Evolutionary conservation across 306 rosid genomes (phyloP).

Genomic region (Lupinus albus): DNA sequence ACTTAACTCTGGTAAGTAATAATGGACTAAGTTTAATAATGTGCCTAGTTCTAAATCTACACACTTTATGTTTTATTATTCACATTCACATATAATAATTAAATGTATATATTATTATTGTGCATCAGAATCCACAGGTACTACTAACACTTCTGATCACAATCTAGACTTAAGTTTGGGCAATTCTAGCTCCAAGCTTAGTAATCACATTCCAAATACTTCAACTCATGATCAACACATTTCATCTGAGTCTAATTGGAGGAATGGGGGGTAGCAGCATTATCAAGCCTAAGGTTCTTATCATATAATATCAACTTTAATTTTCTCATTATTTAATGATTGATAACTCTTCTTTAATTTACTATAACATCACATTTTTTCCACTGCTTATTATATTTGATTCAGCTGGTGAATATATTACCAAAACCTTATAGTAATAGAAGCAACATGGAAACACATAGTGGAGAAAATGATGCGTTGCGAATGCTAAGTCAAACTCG

Average conservation of each 20-base stretch:
- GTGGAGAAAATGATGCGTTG: slow-evolving; percentile 61
- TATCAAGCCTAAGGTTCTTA: slow-evolving; percentile 48
- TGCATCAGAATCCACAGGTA: slow-evolving; percentile 50
- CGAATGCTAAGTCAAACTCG: slow-evolving; percentile 56
- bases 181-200: slow-evolving; percentile 54
- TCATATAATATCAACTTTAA: background rate
- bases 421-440: slow-evolving; percentile 46
- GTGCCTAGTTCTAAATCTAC: background rate
- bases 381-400: background rate
- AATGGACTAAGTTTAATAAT: background rate
- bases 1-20: slow-evolving; percentile 67
- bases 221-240: slow-evolving; percentile 39
- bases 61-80: background rate
- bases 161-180: slow-evolving; percentile 77
- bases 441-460: slow-evolving; percentile 43
- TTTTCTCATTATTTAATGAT: background rate
- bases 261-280: slow-evolving; percentile 33
- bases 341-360: background rate
- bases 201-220: slow-evolving; percentile 40
- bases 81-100: background rate
- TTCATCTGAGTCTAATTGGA: slow-evolving; percentile 45
- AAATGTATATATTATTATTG: background rate
- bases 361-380: background rate
- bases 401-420: slow-evolving; percentile 47
- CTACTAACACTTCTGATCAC: slow-evolving; percentile 47